Percentiles rank a stretch among this genome's conserved stretches.
phyloP scores from a whole-genome alignment of 768 basidiomycete genomes.

The Rhizopogon vulgaris region DNA sequence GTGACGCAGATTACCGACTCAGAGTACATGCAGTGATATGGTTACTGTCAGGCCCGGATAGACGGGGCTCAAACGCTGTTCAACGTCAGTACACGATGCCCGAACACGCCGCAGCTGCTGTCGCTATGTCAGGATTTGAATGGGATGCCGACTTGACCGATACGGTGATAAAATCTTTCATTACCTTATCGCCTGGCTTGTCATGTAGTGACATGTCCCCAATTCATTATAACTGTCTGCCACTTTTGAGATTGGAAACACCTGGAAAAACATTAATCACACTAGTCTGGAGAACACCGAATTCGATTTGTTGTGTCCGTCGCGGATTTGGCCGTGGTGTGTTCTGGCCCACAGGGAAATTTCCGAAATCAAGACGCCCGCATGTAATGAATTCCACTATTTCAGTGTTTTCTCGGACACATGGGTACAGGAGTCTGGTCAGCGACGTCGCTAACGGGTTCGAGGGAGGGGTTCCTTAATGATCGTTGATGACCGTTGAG shows the following conservation, averaged over 20 bases:
- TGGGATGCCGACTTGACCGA: not conserved
- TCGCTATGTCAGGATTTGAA: not conserved
- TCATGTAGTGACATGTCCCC: not conserved
- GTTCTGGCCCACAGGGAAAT: constrained; percentile 13
- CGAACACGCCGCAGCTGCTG: not conserved
- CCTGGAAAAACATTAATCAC: not conserved
- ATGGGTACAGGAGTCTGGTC: not conserved
- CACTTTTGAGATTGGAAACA: not conserved
- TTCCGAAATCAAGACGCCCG: constrained; percentile 12
- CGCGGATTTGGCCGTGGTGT: constrained; percentile 18
- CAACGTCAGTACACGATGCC: not conserved
- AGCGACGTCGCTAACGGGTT: constrained; percentile 3
- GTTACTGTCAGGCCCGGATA: no score
- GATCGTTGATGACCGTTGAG: constrained; percentile 1
- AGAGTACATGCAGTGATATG: not conserved
- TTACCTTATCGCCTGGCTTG: not conserved
- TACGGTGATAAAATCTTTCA: not conserved
- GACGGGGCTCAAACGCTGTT: no score
- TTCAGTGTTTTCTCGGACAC: constrained; percentile 1
- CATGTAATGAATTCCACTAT: constrained; percentile 2
- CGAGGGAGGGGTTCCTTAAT: constrained; percentile 3
- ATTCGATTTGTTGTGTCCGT: constrained; percentile 17
- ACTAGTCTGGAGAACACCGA: constrained; percentile 3
- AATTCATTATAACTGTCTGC: not conserved
- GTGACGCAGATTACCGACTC: not conserved